Evolutionary conservation across 495 filamentous ascomycete genomes (phyloP).

Genomic region (Lentithecium fluviatile): DNA sequence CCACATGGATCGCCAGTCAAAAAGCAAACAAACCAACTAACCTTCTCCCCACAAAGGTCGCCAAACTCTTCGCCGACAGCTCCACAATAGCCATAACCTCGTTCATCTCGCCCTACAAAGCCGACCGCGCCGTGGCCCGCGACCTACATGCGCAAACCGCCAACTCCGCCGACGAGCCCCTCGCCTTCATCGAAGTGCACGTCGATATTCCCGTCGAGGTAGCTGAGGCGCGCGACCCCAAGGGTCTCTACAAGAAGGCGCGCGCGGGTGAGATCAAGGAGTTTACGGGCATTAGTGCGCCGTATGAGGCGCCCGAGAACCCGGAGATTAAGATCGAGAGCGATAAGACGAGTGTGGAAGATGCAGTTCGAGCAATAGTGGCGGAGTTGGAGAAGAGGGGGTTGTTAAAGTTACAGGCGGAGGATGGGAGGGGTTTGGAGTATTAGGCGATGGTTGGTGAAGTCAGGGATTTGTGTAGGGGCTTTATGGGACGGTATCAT

Average conservation of each 20-base stretch:
- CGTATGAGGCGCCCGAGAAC: conserved; percentile 85
- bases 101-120: conserved; percentile 93
- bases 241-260: conserved; percentile 97
- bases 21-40: not conserved
- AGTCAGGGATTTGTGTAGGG: no score
- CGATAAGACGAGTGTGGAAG: conserved; percentile 72
- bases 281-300: conserved; percentile 90
- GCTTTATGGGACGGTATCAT: no score
- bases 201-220: conserved; percentile 84
- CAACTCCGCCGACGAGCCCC: conserved; percentile 52
- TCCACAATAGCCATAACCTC: conserved; percentile 85
- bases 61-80: conserved; percentile 91
- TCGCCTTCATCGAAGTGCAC: conserved; percentile 91
- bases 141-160: conserved; percentile 59
- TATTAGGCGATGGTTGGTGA: conserved; percentile 12
- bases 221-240: conserved; percentile 93
- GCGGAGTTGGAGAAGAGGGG: conserved; percentile 69
- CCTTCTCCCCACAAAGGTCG: conserved; percentile 56
- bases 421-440: conserved; percentile 30
- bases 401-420: conserved; percentile 51
- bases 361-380: conserved; percentile 80
- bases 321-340: conserved; percentile 85
- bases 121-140: conserved; percentile 80
- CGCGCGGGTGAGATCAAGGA: conserved; percentile 90
- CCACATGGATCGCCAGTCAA: not conserved